Base-by-base conservation (phyloP, 1,284 basidiomycete species). In the Lignosus rhinocerotis region DNA sequence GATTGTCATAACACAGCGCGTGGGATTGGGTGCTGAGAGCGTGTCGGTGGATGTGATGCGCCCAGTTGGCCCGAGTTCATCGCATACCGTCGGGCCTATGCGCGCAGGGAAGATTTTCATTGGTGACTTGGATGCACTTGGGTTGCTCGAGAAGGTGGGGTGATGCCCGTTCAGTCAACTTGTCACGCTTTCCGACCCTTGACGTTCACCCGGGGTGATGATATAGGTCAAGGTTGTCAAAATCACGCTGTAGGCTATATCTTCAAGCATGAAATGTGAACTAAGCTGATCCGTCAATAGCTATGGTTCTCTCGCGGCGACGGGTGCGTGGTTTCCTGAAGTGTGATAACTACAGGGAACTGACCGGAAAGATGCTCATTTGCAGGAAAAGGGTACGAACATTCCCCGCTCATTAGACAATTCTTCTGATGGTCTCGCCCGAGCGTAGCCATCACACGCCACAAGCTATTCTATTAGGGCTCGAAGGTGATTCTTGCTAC, bases 41-140 rank as follows among this genome's bases (percentile, higher is more conserved):
- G 42, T 51, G 41, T 16, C 30, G 17, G 44, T 64, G 31, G 43
- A 21, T 10, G 6, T 45, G 43, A 45, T 45, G 43, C 43, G 43
- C 43, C 43, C 43, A 69, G 90, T 84, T 36, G 83, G 83, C 6
- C 83, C 81, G 30, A 82, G 77, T 60, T 84, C 82, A 59, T 84
- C 82, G 5, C 89, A 91, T 68, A 92, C 90, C 0, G 87, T 98
- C 25, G 94, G 93, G 0, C 95, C 96, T 12, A 96, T 97, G 94
- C 84, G 94, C 6, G 94, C 94, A 12, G 92, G 87, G 8, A 90
- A 85, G 58, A 96, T 96, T 65, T 96, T 96, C 70, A 87, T 92
- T 59, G 78, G 80, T 43, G 93, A 95, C 72, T 76, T 96, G 34
- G 75, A 82, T 55, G 85, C 91, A 49, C 71, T 92, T 19, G 77